Evolutionary conservation across 768 basidiomycete genomes (phyloP).

Genomic region (Tulasnella sp.): DNA sequence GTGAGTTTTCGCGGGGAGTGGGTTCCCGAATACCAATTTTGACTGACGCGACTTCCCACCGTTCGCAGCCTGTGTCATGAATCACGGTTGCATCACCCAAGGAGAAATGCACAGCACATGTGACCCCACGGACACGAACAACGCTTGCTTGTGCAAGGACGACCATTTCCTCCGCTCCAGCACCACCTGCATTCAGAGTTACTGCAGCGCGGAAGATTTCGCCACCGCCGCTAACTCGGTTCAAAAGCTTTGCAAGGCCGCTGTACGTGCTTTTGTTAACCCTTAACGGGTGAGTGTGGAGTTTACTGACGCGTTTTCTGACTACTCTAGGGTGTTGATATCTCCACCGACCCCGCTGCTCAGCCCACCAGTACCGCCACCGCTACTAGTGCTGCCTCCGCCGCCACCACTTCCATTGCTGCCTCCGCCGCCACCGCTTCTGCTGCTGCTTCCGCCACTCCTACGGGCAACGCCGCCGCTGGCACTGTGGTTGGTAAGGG

Average conservation of each 20-base stretch:
- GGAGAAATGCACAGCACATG: conserved; percentile 49
- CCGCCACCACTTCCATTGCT: conserved; percentile 22
- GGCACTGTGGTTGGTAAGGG: background rate
- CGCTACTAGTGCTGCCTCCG: background rate
- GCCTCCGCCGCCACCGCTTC: background rate
- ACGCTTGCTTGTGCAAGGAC: conserved; percentile 60
- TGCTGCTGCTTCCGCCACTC: conserved; percentile 12
- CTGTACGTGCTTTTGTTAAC: background rate
- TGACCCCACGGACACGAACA: conserved; percentile 47
- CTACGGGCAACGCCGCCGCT: background rate
- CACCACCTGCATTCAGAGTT: conserved; percentile 5
- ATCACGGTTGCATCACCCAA: conserved; percentile 8
- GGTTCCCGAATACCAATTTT: background rate
- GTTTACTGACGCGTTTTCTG: background rate
- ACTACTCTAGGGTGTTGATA: conserved; percentile 3
- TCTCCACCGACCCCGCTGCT: conserved; percentile 4
- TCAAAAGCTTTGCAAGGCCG: conserved; percentile 19
- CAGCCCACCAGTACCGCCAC: background rate
- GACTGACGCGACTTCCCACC: conserved; percentile 5
- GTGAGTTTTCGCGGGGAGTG: no score
- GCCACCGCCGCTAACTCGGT: background rate
- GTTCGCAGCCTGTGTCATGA: conserved; percentile 22
- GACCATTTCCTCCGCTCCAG: conserved; percentile 9
- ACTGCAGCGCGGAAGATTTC: conserved; percentile 15
- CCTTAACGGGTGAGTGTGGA: no score